Evolutionary conservation across 2,329 filamentous ascomycete species (phyloP).

Genomic region (Sclerotinia trifoliorum): DNA sequence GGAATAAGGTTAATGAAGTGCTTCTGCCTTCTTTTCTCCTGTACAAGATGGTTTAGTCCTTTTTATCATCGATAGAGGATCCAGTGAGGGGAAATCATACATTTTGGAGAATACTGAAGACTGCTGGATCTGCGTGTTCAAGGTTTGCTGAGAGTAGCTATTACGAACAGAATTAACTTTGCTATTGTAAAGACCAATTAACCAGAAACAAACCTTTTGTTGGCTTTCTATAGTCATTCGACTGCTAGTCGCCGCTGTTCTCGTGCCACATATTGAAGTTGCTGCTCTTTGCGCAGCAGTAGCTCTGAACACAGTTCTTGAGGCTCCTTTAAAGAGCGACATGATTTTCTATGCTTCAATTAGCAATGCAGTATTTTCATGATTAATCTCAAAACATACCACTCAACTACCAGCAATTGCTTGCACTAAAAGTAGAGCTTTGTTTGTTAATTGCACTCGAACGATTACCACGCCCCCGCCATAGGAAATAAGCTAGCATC

Average conservation of each 20-base stretch:
- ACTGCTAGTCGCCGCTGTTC: slow-evolving; percentile 33
- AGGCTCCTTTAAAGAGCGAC: slow-evolving; percentile 39
- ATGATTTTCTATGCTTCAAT: slow-evolving; percentile 29
- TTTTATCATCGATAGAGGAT: neutral
- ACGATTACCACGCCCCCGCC: slow-evolving; percentile 7
- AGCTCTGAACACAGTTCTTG: slow-evolving; percentile 32
- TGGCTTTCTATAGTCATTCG: slow-evolving; percentile 50
- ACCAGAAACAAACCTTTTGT: slow-evolving; percentile 50
- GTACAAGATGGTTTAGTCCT: slow-evolving; percentile 23
- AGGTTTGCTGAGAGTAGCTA: slow-evolving; percentile 79
- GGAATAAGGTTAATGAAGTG: slow-evolving; percentile 98
- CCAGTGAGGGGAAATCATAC: slow-evolving; percentile 46
- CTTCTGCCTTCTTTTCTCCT: slow-evolving; percentile 96
- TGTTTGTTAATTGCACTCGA: slow-evolving; percentile 18
- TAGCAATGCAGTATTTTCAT: slow-evolving; percentile 7
- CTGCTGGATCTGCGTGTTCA: slow-evolving; percentile 78
- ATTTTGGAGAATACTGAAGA: slow-evolving; percentile 89
- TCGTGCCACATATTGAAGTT: slow-evolving; percentile 31
- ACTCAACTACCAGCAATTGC: slow-evolving; percentile 18
- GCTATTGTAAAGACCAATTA: neutral
- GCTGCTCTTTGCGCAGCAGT: slow-evolving; percentile 28
- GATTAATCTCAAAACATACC: neutral
- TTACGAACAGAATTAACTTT: slow-evolving; percentile 25
- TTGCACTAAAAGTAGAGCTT: slow-evolving; percentile 2
- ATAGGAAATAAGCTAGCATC: slow-evolving; percentile 11